Evolutionary conservation across 148 eudicot genomes (phyloP).

Genomic region (Rhododendron vialii): DNA sequence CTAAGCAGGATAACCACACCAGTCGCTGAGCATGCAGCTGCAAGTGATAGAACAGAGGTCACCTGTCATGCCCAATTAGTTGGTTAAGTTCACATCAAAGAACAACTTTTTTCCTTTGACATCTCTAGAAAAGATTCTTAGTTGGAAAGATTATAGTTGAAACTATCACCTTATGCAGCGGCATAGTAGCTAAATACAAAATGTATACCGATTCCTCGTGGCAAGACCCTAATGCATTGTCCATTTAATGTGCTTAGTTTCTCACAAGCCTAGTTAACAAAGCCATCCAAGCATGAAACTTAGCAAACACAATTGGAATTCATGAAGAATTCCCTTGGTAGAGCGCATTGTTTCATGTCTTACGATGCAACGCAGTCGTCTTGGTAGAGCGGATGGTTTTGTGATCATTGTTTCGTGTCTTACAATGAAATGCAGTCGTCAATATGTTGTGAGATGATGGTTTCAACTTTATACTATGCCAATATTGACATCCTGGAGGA

Average conservation of each 20-base stretch:
- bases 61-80: slow-evolving; percentile 43
- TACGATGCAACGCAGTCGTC: background rate
- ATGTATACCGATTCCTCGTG: background rate
- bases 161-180: background rate
- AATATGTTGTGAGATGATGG: background rate
- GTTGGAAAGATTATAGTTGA: background rate
- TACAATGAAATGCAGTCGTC: background rate
- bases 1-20: slow-evolving; percentile 69
- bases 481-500: background rate
- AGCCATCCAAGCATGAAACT: background rate
- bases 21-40: slow-evolving; percentile 86
- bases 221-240: background rate
- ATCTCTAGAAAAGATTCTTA: background rate
- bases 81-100: background rate
- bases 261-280: background rate
- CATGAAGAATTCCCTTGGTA: background rate
- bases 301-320: background rate
- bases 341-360: too few relatives aligned
- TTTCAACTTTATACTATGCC: background rate
- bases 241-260: background rate
- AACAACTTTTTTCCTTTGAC: background rate
- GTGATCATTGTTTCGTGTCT: background rate
- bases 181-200: background rate
- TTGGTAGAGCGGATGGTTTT: background rate
- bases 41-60: slow-evolving; percentile 77